Base-by-base conservation (phyloP, 164 flowering plant species). In the Akebia trifoliata region DNA sequence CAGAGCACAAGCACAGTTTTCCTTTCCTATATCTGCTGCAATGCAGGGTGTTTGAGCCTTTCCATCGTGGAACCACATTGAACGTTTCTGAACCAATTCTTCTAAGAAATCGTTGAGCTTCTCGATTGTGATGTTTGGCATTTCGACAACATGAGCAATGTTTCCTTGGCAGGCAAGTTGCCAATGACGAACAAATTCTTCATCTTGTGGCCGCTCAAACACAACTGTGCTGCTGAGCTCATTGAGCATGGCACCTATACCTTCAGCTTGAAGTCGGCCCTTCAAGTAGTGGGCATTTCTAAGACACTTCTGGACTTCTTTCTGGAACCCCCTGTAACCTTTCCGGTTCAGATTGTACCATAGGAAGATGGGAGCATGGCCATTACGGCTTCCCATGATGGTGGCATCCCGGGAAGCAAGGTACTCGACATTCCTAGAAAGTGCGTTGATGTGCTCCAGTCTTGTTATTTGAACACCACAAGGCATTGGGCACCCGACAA, bases 181-280 rank as follows among this genome's bases (percentile, higher is more conserved):
- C 97, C 97, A 91, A 55, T 77, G 64, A 18, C 96, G 83, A 20
- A 88, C 77, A 67, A 91, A 88, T 57, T 87, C 88, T 61, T 86
- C 96, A 54, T 91, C 90, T 10, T 29, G 59, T 6, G 96, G 97
- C 46, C 96, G 78, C 69, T 88, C 97, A 67, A 91, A 88, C 29
- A 91, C 96, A 30, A 91, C 97, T 1, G 97, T 91, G 76, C 96
- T 91, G 75, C 97, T 91, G 30, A 91, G 92, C 60, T 91, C 97
- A 53, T 91, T 91, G 24, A 91, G 83, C 97, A 91, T 91, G 36
- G 85, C 96, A 55, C 97, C 75, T 4, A 91, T 83, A 14, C 97
- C 96, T 29, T 83, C 85, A 14, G 67, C 80, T 38, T 40, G 68
- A 11, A 91, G 81, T n/a, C 86, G 74, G 58, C 77, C 96, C 51